Evolutionary conservation across 371 early-diverging fungal genomes (phyloP), one percentile per base, ranked within the genome.

Genomic region (Apophysomyces variabilis): DNA sequence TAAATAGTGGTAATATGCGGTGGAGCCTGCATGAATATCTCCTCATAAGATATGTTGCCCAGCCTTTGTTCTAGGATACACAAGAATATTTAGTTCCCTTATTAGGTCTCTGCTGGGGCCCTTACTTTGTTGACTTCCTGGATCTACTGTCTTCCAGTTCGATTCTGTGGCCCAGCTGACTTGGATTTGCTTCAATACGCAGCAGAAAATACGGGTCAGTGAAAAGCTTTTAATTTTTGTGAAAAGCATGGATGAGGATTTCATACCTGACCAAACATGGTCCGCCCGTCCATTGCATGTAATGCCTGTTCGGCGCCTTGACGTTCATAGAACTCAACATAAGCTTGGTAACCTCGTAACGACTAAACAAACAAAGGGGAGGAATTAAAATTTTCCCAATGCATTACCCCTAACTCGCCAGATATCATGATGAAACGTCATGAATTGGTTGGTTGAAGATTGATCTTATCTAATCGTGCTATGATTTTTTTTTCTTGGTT

Each of bases 1-100:
- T 95, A 94, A 14, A 94, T 92, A 0, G 95, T 94, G 35, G 92
- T 92, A 71, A 94, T 94, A 73, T 89, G 86, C 26, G 82, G 86
- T 9, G 93, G 87, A 1, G 93, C 86, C 77, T 93, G 92, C 63
- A 78, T 79, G 44, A 87, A 77, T 18, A 94, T 89, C 46, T 78
- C 76, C 61, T 92, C 93, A 71, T 88, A 94, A 12, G 77, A 62
- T 59, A 79, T 61, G 47, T 69, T 71, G n/a, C 62, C 16, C n/a
- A 11, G 12, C 37, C 18, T 45, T 36, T 56, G 37, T 44, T 35
- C 61, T 54, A 56, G 41, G 13, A 13, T 11, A 8, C 41, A 41
- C 41, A 41, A 41, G 13, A 5, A 13, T 41, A 13, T 41, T 41
- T 11, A 18, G 18, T 62, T 58, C 32, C 35, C 44, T 5, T 9